phyloP scores from a whole-genome alignment of 305 asterid species.

The Salvia sclarea region DNA sequence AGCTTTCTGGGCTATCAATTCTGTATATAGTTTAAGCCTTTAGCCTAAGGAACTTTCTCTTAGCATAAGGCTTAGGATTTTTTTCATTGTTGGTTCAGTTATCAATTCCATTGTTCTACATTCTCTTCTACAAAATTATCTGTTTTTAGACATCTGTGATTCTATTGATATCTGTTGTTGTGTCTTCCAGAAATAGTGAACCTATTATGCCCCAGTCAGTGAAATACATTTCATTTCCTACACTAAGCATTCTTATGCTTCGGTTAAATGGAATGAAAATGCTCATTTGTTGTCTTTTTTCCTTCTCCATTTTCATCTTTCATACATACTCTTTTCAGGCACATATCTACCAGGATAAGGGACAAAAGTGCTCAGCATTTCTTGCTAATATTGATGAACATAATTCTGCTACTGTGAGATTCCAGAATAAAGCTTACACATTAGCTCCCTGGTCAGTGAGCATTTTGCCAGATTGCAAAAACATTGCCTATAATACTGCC shows the following conservation, averaged over 20 bases:
- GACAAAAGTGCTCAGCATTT: constrained; percentile 76
- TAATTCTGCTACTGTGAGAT: constrained; percentile 57
- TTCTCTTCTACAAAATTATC: no score
- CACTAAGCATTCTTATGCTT: background rate
- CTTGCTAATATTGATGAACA: constrained; percentile 93
- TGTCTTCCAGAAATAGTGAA: background rate
- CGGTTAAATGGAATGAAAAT: constrained; percentile 1
- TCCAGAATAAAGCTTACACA: constrained; percentile 57
- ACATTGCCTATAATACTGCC: constrained; percentile 72
- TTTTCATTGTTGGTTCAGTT: no score
- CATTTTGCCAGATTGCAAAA: constrained; percentile 87
- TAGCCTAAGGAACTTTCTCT: no score
- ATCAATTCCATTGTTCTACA: no score
- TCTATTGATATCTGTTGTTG: no score
- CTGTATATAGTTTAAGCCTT: no score
- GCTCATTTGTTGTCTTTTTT: background rate
- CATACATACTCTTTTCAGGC: constrained; percentile 55
- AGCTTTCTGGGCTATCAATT: no score
- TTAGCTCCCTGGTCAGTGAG: constrained; percentile 97
- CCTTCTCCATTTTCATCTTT: background rate
- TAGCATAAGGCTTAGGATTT: no score
- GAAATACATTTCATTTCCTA: background rate
- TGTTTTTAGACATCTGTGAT: no score
- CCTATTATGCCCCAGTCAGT: background rate
- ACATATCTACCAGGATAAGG: constrained; percentile 61